Percentiles rank a stretch among this genome's conserved stretches.
These are phyloP conservation scores for Viola odorata DNA, from an alignment of 345 rosid genomes.

Conservation along the genomic window DNA sequence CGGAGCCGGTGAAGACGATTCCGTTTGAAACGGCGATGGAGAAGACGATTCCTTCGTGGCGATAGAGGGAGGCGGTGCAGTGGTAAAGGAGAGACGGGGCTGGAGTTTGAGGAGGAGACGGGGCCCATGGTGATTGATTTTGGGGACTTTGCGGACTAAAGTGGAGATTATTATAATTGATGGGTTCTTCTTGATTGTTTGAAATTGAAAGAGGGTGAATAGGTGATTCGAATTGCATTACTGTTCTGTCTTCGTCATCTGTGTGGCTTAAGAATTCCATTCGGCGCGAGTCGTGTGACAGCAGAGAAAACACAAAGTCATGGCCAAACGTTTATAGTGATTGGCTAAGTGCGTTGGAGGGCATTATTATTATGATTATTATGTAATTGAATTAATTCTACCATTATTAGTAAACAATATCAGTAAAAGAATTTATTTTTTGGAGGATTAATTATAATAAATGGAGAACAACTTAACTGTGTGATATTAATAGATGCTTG, in stretches of 20 bases:
- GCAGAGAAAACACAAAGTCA: background rate
- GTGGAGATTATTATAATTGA: constrained; percentile 27
- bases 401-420: no score
- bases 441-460: no score
- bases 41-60: constrained; percentile 42
- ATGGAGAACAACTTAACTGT: no score
- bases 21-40: constrained; percentile 44
- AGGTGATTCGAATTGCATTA: background rate
- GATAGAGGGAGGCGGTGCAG: constrained; percentile 46
- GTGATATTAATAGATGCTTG: no score
- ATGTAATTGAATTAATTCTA: no score
- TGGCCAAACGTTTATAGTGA: background rate
- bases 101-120: constrained; percentile 39
- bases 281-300: background rate
- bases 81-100: constrained; percentile 43
- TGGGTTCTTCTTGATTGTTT: constrained; percentile 16
- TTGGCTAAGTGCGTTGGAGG: background rate
- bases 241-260: background rate
- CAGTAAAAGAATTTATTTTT: no score
- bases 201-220: constrained; percentile 5
- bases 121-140: constrained; percentile 39
- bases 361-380: no score
- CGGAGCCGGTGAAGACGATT: constrained; percentile 40
- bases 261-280: background rate
- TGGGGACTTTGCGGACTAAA: constrained; percentile 39